Conservation (phyloP, 768 basidiomycete genomes). For the Fibroporia radiculosa region DNA sequence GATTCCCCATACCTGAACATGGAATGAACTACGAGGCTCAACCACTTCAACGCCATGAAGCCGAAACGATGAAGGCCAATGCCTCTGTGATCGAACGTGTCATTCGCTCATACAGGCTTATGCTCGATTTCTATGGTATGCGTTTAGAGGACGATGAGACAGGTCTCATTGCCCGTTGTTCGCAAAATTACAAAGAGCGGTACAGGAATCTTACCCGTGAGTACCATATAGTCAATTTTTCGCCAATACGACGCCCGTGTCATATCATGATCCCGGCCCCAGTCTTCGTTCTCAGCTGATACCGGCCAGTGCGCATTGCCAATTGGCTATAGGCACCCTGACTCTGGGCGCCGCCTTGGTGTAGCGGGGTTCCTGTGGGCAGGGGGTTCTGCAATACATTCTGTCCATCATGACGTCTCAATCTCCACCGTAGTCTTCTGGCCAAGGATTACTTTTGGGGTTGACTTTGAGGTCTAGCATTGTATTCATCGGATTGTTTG, state of each 20-base stretch:
- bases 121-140: conserved; percentile 83
- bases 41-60: conserved; percentile 61
- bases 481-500: conserved; percentile 1
- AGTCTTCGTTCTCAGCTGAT: too few species aligned
- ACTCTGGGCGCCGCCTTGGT: too few species aligned
- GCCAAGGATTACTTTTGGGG: too few species aligned
- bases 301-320: too few species aligned
- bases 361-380: too few species aligned
- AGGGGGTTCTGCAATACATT: too few species aligned
- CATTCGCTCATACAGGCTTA: conserved; percentile 54
- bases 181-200: conserved; percentile 41
- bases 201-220: conserved; percentile 62
- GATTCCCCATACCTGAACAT: conserved; percentile 67
- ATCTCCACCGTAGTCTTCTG: too few species aligned
- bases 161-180: conserved; percentile 50
- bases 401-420: too few species aligned
- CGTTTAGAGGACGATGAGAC: conserved; percentile 47
- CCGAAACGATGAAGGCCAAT: conserved; percentile 45
- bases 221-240: conserved; percentile 18
- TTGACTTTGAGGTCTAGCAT: too few species aligned
- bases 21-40: conserved; percentile 67
- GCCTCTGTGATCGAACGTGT: conserved; percentile 41
- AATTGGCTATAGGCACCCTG: too few species aligned
- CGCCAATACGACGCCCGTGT: too few species aligned
- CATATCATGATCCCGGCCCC: too few species aligned